A percentile compares a stretch with the other conserved stretches of the same genome.
Conservation (phyloP, 164 flowering plant species). For the Vitis rupestris region DNA sequence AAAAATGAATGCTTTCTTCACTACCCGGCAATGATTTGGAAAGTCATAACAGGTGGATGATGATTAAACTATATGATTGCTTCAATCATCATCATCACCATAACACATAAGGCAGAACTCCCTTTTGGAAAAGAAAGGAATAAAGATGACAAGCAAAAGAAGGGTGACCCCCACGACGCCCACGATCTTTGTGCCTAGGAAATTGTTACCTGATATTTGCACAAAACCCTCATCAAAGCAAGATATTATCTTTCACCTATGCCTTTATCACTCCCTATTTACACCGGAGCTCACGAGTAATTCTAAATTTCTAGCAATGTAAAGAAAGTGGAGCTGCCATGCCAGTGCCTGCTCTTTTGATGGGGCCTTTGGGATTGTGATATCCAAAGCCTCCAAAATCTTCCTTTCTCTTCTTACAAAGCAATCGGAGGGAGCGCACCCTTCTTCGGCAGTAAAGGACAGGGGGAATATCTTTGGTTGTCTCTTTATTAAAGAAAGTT, state of each 20-base stretch:
- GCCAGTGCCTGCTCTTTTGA: background rate
- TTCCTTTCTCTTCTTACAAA: constrained; percentile 43
- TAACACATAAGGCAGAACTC: constrained; percentile 7
- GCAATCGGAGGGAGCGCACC: constrained; percentile 20
- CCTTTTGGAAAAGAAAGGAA: constrained; percentile 19
- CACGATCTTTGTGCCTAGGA: background rate
- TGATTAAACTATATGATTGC: background rate
- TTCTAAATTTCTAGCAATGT: too few relatives aligned
- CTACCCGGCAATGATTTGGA: background rate
- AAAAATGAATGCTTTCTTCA: too few relatives aligned
- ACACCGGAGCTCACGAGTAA: too few relatives aligned
- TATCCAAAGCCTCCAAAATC: constrained; percentile 32
- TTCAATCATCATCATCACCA: background rate
- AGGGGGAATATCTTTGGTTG: constrained; percentile 31
- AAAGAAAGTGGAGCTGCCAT: too few relatives aligned
- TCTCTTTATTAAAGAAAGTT: constrained; percentile 35
- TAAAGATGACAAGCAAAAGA: constrained; percentile 18
- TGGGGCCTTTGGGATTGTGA: constrained; percentile 5
- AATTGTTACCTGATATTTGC: background rate
- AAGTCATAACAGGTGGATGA: background rate
- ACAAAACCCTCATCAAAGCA: constrained; percentile 12
- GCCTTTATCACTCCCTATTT: constrained; percentile 2
- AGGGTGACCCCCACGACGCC: constrained; percentile 13
- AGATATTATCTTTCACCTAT: too few relatives aligned
- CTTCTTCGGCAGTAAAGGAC: constrained; percentile 22